A percentile compares a stretch with the other conserved stretches of the same genome.
phyloP scores from a whole-genome alignment of 2,329 filamentous ascomycete species.

The Paracorniculantispora psalliotae region DNA sequence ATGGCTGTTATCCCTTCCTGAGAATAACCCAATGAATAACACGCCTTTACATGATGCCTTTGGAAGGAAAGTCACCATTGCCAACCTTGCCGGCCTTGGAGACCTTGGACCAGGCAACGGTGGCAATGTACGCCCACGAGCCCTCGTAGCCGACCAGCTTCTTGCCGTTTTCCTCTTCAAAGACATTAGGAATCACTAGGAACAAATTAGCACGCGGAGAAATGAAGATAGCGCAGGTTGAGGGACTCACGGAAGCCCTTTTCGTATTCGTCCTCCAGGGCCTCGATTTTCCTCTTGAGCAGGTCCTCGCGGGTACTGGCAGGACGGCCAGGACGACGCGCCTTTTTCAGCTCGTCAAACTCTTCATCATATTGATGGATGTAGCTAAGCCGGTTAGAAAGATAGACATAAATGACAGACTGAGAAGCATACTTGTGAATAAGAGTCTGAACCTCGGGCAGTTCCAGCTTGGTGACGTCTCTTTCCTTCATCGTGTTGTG shows the following conservation, averaged over 20 bases:
- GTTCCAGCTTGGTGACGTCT: slow-evolving; percentile 40
- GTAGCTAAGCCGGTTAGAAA: slow-evolving; percentile 42
- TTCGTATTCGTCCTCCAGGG: slow-evolving; percentile 73
- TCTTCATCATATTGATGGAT: slow-evolving; percentile 69
- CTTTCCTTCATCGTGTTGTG: slow-evolving; percentile 58
- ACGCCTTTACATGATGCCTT: slow-evolving; percentile 24
- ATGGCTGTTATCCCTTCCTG: too few relatives aligned
- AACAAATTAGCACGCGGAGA: background rate
- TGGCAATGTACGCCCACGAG: slow-evolving; percentile 74
- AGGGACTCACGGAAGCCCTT: slow-evolving; percentile 68
- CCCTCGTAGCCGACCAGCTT: slow-evolving; percentile 73
- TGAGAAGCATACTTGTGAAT: slow-evolving; percentile 50
- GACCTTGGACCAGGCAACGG: slow-evolving; percentile 72
- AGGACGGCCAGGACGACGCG: slow-evolving; percentile 73
- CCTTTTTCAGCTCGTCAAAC: slow-evolving; percentile 58
- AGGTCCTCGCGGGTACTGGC: slow-evolving; percentile 72
- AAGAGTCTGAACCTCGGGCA: slow-evolving; percentile 54
- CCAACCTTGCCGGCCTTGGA: slow-evolving; percentile 58
- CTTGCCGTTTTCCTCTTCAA: slow-evolving; percentile 58
- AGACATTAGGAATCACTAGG: slow-evolving; percentile 70
- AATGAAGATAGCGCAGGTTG: background rate
- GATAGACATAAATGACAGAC: background rate
- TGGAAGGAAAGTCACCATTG: slow-evolving; percentile 73
- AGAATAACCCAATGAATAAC: too few relatives aligned
- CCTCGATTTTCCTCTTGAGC: slow-evolving; percentile 64